Base-by-base conservation (phyloP, 2,329 filamentous ascomycete genomes). In the Laburnicola sp. region DNA sequence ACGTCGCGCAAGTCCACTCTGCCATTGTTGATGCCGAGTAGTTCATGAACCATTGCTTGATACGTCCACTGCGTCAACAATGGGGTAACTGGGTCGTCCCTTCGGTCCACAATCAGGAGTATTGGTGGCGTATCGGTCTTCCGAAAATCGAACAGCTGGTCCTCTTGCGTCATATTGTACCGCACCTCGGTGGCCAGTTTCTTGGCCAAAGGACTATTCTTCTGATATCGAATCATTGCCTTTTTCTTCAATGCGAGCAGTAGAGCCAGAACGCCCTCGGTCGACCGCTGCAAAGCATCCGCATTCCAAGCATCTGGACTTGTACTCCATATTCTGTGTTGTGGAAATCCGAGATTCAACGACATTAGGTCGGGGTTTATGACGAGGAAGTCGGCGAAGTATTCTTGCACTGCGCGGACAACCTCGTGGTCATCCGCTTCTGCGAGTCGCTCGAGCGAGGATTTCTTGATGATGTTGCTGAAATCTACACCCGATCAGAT, bases 31-130 rank as follows among this genome's bases (percentile, higher is more conserved):
- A 99, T 96, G 4, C 94, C 94, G 9, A 99, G 80, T 2, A 97
- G 77, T 67, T 99, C 94, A 70, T 99, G 94, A 0, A 99, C 94
- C 92, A 99, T 99, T n/a, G 94, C 94, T 75, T 99, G 94, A 68
- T 99, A 99, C 25, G 94, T 99, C 94, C 94, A 99, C 71, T 99
- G 94, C 2, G 91, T 96, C 42, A 99, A 81, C 8, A 99, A 78
- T 0, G 94, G 94, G 3, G 94, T 99, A 44, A 97, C 88, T 0
- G 94, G 93, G 65, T 99, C 94, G 68, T 97, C 92, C 71, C 94
- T 84, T 36, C 94, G 85, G 74, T 99, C 94, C 27, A 99, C 76
- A 47, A 99, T 84, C 30, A 99, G 80, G 10, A 99, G 79, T 62
- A 99, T 92, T 0, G 95, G 94, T 6, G 93, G 89, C 0, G 94